Base-by-base conservation (phyloP, 352 stramenopile genomes). In the Globisporangium alternatum region DNA sequence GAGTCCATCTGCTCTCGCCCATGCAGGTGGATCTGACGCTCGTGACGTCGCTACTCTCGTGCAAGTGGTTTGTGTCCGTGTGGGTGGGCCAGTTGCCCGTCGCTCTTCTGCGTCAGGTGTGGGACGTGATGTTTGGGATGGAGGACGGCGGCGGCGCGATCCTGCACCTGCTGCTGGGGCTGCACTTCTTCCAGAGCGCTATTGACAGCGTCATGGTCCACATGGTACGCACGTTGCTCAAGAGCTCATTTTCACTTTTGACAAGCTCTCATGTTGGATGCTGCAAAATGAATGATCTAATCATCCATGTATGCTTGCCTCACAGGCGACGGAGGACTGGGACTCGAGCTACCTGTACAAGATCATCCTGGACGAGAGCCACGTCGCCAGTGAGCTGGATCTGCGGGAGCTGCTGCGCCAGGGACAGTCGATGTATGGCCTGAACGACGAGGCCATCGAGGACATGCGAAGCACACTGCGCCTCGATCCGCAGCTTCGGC, bases 21-120 rank as follows among this genome's bases (percentile, higher is more conserved):
- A 8, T 44, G 47, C 53, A 89, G 80, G 58, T 81, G 57, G 80
- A 91, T 45, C 60, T 91, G 30, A 66, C 71, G 39, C 68, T 88
- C 25, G 65, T 92, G 30, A 78, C 81, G 17, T 89, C 81, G 31
- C 57, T 92, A 21, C 62, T 92, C 8, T 81, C 77, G 31, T 90
- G 75, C 70, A 92, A 92, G 67, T 92, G 83, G 83, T 92, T 90
- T 41, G 79, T 92, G 5, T 78, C 79, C 7, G 53, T 92, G 4
- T 92, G 81, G 79, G 81, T 92, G 22, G 80, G 80, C 25, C 76
- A 89, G 58, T 58, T 90, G 6, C 80, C 81, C 7, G 35, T 73
- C 8, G 41, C 66, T 10, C 47, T 89, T 53, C 72, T 92, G 12
- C 66, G 74, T 52, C 59, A 78, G 19, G 69, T 90, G 7, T 92